Conservation (phyloP, 768 basidiomycete genomes). For the Gloeostereum incarnatum region DNA sequence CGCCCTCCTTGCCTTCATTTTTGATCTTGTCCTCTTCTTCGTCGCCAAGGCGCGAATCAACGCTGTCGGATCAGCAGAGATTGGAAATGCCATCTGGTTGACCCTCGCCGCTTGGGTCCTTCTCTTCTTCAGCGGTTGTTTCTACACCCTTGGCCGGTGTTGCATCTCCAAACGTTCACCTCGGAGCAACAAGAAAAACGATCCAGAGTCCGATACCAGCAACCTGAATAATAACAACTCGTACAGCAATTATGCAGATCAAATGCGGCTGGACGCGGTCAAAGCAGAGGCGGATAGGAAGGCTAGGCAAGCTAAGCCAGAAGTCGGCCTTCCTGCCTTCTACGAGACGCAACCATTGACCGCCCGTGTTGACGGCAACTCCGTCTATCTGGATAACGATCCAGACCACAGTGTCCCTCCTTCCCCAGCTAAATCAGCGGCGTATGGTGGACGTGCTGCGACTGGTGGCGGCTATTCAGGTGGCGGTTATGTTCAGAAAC, state of each 20-base stretch:
- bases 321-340: constrained; percentile 70
- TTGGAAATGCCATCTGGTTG: constrained; percentile 90
- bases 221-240: constrained; percentile 12
- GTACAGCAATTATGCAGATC: constrained; percentile 39
- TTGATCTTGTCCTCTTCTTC: constrained; percentile 89
- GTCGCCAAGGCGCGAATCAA: constrained; percentile 82
- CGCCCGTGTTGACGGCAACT: constrained; percentile 43
- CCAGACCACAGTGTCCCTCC: constrained; percentile 15
- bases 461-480: constrained; percentile 24
- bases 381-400: constrained; percentile 39
- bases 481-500: constrained; percentile 59
- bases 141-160: constrained; percentile 78
- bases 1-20: constrained; percentile 81
- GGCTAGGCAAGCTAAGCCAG: constrained; percentile 46
- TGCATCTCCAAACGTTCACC: constrained; percentile 56
- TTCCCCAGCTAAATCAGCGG: constrained; percentile 15
- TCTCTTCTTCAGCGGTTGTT: constrained; percentile 86
- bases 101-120: constrained; percentile 81
- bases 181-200: constrained; percentile 25
- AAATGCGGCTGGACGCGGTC: constrained; percentile 73
- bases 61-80: constrained; percentile 62
- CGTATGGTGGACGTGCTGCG: constrained; percentile 21
- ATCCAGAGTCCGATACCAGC: no score
- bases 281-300: constrained; percentile 84
- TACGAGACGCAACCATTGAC: constrained; percentile 68